Evolutionary conservation across 495 filamentous ascomycete genomes (phyloP).

Genomic region (Penicillium paradoxum): DNA sequence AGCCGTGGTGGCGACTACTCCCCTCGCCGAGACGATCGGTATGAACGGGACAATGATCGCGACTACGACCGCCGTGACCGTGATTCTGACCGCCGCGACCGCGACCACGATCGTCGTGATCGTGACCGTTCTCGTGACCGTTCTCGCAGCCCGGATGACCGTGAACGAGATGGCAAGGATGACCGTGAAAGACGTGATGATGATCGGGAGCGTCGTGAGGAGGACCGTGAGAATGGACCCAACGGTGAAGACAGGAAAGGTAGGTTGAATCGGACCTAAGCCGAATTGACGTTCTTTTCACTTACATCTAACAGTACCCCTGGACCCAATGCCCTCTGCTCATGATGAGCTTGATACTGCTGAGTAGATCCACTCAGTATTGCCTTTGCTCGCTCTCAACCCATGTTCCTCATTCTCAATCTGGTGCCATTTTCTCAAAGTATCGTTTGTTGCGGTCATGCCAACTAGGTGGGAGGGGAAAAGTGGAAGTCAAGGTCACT

Average conservation of each 20-base stretch:
- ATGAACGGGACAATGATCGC: constrained; percentile 65
- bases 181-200: constrained; percentile 63
- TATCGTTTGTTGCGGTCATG: neutral
- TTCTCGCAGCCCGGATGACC: constrained; percentile 55
- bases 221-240: constrained; percentile 48
- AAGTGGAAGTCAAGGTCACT: neutral
- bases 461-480: neutral
- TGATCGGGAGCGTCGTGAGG: constrained; percentile 51
- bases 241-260: constrained; percentile 79
- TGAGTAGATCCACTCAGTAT: constrained; percentile 57
- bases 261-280: constrained; percentile 37
- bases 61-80: constrained; percentile 77
- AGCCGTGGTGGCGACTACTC: constrained; percentile 77
- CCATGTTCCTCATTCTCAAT: neutral
- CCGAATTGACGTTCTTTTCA: neutral
- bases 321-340: constrained; percentile 74
- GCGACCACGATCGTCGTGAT: constrained; percentile 60
- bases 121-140: constrained; percentile 60
- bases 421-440: neutral
- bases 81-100: constrained; percentile 52
- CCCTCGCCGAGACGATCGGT: constrained; percentile 85
- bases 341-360: constrained; percentile 97
- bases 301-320: constrained; percentile 35
- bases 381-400: constrained; percentile 1
- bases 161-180: constrained; percentile 66